These are phyloP conservation scores for Turnera subulata DNA, from an alignment of 345 rosid species.

Conservation along the genomic window DNA sequence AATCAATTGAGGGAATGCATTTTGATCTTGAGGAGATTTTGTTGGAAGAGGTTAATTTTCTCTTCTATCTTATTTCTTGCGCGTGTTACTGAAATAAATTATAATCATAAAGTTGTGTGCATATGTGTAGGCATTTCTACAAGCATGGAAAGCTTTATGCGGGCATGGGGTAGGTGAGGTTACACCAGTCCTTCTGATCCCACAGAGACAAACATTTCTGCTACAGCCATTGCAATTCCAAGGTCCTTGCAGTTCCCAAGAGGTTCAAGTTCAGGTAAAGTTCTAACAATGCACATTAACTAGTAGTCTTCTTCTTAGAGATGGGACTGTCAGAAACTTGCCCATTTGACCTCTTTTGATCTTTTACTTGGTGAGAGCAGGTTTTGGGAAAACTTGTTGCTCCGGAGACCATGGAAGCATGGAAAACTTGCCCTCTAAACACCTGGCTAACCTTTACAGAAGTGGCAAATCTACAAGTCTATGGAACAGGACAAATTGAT, in stretches of 20 bases:
- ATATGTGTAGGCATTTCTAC: conserved; percentile 25
- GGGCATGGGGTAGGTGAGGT: conserved; percentile 5
- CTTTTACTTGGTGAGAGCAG: conserved; percentile 4
- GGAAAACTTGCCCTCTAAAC: not conserved
- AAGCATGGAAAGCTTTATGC: conserved; percentile 28
- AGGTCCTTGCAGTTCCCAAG: conserved; percentile 32
- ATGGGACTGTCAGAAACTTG: too few species aligned
- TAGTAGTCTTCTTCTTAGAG: too few species aligned
- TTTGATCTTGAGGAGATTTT: too few species aligned
- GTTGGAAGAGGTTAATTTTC: too few species aligned
- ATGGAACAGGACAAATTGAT: not conserved
- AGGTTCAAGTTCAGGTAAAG: conserved; percentile 12
- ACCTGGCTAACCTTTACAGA: not conserved
- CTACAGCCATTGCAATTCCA: conserved; percentile 13
- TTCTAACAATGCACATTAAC: too few species aligned
- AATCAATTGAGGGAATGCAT: too few species aligned
- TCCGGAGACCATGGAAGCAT: conserved; percentile 7
- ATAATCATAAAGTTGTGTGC: too few species aligned
- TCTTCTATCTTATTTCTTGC: too few species aligned
- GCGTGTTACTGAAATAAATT: too few species aligned
- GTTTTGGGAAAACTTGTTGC: conserved; percentile 25
- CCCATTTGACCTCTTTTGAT: too few species aligned
- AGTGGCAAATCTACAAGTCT: not conserved
- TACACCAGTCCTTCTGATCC: conserved; percentile 14
- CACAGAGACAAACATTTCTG: conserved; percentile 14